Evolutionary conservation across 768 basidiomycete genomes (phyloP).

Genomic region (Tulasnella sp.): DNA sequence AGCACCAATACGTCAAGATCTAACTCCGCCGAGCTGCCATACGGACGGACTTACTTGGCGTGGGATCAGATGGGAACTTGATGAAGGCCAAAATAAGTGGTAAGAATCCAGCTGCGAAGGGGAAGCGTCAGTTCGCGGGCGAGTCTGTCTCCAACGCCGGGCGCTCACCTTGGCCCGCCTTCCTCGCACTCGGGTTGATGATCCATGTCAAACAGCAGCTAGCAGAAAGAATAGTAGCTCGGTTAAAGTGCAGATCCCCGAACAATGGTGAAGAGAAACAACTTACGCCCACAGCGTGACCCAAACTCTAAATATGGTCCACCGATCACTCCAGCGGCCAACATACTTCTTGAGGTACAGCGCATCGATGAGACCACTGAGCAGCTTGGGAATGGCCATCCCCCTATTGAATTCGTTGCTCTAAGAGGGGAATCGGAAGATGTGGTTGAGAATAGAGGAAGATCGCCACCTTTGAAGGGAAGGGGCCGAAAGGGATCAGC

Average conservation of each 20-base stretch:
- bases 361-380: background rate
- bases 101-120: slow-evolving; percentile 3
- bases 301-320: slow-evolving; percentile 1
- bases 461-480: background rate
- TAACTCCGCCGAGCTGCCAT: background rate
- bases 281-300: background rate
- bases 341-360: slow-evolving; percentile 4
- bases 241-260: background rate
- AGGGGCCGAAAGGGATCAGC: background rate
- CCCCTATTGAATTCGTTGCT: background rate
- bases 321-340: slow-evolving; percentile 2
- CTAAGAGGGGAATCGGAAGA: background rate
- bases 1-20: background rate
- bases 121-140: background rate
- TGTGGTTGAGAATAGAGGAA: background rate
- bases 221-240: background rate
- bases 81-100: slow-evolving; percentile 16
- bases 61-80: slow-evolving; percentile 18
- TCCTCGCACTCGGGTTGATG: slow-evolving; percentile 3
- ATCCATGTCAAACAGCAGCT: slow-evolving; percentile 5
- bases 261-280: no score
- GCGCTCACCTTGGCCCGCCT: slow-evolving; percentile 6
- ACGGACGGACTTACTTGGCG: background rate
- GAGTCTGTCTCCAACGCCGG: background rate
- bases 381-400: background rate